These are phyloP conservation scores for Cytospora mali DNA, from an alignment of 2,329 filamentous ascomycete species.

Conservation along the genomic window DNA sequence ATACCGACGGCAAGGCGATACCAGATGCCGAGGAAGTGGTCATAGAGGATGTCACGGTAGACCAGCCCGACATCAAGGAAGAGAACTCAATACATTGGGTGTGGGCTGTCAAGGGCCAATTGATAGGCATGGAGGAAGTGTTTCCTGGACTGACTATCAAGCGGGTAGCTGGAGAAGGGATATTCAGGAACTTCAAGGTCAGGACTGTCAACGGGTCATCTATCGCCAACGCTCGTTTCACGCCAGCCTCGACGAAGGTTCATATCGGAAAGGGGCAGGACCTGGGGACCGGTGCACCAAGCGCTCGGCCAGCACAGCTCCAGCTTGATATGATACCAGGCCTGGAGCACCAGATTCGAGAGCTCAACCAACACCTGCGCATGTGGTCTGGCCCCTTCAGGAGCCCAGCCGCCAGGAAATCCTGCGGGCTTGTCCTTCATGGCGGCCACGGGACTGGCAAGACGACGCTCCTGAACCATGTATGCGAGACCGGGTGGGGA, in stretches of 20 bases:
- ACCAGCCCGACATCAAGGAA: constrained; percentile 37
- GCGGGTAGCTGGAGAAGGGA: constrained; percentile 56
- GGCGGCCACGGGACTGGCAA: constrained; percentile 87
- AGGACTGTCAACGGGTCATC: constrained; percentile 56
- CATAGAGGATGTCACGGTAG: constrained; percentile 59
- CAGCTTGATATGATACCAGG: constrained; percentile 65
- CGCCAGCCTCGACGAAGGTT: constrained; percentile 39
- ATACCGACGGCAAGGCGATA: constrained; percentile 55
- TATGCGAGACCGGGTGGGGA: constrained; percentile 71
- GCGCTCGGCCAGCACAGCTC: constrained; percentile 39
- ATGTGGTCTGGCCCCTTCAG: constrained; percentile 34
- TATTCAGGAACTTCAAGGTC: constrained; percentile 63
- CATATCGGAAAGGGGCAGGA: constrained; percentile 41
- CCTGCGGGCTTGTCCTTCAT: constrained; percentile 71
- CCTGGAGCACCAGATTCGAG: constrained; percentile 62
- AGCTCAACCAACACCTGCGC: constrained; percentile 68
- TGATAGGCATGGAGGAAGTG: constrained; percentile 62
- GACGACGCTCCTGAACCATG: constrained; percentile 68
- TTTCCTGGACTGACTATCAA: constrained; percentile 73
- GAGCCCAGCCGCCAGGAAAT: constrained; percentile 41
- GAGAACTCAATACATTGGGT: constrained; percentile 43
- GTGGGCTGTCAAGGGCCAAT: constrained; percentile 36
- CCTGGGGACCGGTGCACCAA: constrained; percentile 35
- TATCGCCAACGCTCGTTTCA: constrained; percentile 49
- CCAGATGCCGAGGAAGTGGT: constrained; percentile 60